Base-by-base conservation (phyloP, 176 grass and related monocot genomes). In the Oryza officinalis region DNA sequence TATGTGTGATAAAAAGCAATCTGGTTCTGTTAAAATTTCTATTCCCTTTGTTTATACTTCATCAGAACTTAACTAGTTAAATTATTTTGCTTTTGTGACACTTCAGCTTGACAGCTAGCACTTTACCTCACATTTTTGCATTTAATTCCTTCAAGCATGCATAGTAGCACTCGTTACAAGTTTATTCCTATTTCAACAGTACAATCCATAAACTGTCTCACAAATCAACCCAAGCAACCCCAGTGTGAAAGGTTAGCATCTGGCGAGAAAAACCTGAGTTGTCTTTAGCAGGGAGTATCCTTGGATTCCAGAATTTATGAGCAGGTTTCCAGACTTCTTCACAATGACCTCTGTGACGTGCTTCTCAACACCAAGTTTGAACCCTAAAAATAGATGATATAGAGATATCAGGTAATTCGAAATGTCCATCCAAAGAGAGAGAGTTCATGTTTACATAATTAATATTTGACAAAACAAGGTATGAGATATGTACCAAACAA, bases 231-330 rank as follows among this genome's bases (percentile, higher is more conserved):
- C 15, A 70, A 15, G 18, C 31, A 30, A 63, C 67, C 13, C 11
- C 7, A n/a, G 40, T 5, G 1, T 27, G 23, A 35, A 8, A 23
- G 26, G 54, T 12, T 43, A 40, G 14, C 60, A 66, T 40, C 31
- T 66, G 59, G 17, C 50, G 37, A 27, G 52, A 73, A 79, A 33
- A 71, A 97, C 96, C 96, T 94, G 91, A 88, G 96, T 98, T 65
- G 93, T 94, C 77, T 98, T 98, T 69, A 98, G 74, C 68, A 98
- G 35, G 15, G 96, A 90, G 49, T 93, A 88, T 28, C 86, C 89
- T 88, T 95, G 89, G 59, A 98, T 81, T 88, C 93, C 93, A 81
- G 96, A 98, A 75, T 82, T 81, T 85, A 98, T 89, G 86, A 81
- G 87, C 11, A 98, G 26, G 32, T 69, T 75, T 47, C 93, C 93